Base-by-base conservation (phyloP, 225 moss, liverwort and hornwort genomes). In the Physcomitrium patens region DNA sequence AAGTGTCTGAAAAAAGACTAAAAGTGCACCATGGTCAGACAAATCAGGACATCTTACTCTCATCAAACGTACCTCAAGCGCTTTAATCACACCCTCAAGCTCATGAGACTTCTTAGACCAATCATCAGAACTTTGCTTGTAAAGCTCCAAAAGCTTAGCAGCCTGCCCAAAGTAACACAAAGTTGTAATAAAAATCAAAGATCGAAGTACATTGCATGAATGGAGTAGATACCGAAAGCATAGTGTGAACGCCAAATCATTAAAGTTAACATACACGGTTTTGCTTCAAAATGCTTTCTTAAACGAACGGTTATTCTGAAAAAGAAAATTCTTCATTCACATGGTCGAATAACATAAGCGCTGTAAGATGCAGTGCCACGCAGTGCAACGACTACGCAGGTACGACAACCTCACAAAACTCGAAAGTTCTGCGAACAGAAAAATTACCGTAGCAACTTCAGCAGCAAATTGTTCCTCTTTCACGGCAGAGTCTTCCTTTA, bases 21-120 rank as follows among this genome's bases (percentile, higher is more conserved):
- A 37, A 37, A 37, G 7, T 4, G 31, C 31, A 37, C 7, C 31
- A 37, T 4, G 31, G 31, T 37, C 31, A 37, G 31, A 37, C 4
- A 37, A 1, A 4, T 37, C 5, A 37, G 7, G 31, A 37, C 31
- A 37, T 37, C 31, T 37, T 37, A 7, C 31, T 37, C 19, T 17
- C 19, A 55, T 55, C 7, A 46, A 45, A 67, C 18, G 67, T 72
- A 94, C 94, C 94, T 99, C 94, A 56, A 95, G 89, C 54, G 99
- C 95, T 82, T 95, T 95, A 50, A 99, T 88, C 54, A 99, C 99
- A 81, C 93, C 99, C 80, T 99, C 95, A 41, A 99, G 82, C 15
- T 93, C 95, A 76, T 88, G 93, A 66, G 90, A 95, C 86, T 99
- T 99, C 56, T 83, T 90, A 5, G 99, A 99, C 95, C 95, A 99